Conservation (phyloP, 331 rosid species). For the Erythrophleum ivorense region DNA sequence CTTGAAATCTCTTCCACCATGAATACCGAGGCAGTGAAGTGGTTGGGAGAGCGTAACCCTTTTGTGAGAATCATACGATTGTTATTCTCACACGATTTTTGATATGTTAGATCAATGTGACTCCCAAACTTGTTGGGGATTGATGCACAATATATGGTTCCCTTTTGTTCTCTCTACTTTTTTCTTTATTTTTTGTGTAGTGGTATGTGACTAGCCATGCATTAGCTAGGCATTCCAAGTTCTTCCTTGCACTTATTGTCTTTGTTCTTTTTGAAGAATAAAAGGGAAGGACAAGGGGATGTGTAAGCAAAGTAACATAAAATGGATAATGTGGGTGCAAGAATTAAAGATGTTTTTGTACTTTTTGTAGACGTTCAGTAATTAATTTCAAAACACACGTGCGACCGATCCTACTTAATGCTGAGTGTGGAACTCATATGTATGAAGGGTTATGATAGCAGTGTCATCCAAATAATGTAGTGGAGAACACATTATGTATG, state of each 20-base stretch:
- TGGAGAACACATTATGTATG: slow-evolving; percentile 42
- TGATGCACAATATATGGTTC: background rate
- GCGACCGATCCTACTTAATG: background rate
- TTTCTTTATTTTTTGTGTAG: background rate
- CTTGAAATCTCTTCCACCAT: slow-evolving; percentile 19
- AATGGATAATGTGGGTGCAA: background rate
- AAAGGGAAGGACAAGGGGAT: background rate
- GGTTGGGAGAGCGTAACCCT: slow-evolving; percentile 2
- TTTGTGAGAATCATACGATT: slow-evolving; percentile 15
- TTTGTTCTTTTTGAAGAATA: no score
- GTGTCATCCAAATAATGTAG: slow-evolving; percentile 20
- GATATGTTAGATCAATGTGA: background rate
- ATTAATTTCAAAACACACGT: slow-evolving; percentile 31
- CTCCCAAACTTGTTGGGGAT: background rate
- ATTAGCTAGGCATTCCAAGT: background rate
- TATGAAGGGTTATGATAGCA: slow-evolving; percentile 31
- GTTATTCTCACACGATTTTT: slow-evolving; percentile 9
- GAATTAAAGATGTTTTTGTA: background rate
- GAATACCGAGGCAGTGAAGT: background rate
- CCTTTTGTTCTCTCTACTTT: no score
- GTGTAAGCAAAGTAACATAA: background rate
- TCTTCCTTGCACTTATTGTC: background rate
- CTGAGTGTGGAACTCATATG: slow-evolving; percentile 20
- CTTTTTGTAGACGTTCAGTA: background rate
- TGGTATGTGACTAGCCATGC: background rate